Evolutionary conservation across 2,329 filamentous ascomycete species (phyloP), one percentile per base, ranked within the genome.

Genomic region (Curvularia eragrostidis): DNA sequence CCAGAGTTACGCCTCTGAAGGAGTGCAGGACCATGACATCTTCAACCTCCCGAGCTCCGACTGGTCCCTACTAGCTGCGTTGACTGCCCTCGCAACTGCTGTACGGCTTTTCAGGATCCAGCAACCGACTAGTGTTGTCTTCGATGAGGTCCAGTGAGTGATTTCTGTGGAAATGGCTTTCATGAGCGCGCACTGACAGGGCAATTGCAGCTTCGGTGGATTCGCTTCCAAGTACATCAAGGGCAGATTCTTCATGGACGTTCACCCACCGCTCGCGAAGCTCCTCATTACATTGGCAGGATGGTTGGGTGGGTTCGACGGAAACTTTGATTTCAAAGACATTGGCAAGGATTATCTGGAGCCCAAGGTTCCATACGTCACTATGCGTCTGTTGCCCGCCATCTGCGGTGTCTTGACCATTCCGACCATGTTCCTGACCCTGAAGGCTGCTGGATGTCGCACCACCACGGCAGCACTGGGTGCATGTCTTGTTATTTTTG

Each of bases 191-290:
- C 52, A 52, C 75, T 76, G 50, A 75, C 61, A 48, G 23, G 13
- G 42, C 41, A 15, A 47, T 36, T 23, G 26, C 72, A 97, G 93
- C 80, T 99, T 99, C 78, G 95, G 95, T 77, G 95, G 95, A 48
- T 99, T 99, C 76, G 95, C 95, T 65, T 92, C 91, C 70, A 99
- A 99, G 80, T 99, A 99, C 79, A 98, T 99, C 85, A 98, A 99
- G 84, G 95, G 95, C 73, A 90, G 85, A 77, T 99, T 99, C 85
- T 99, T 99, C 79, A 99, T 99, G 95, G 95, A 99, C 76, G 95
- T 99, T n/a, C 95, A 99, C 76, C 95, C 95, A 30, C 95, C 95
- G 44, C 85, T 99, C 59, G 95, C 95, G 66, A 99, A 99, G 83
- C 87, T 99, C 75, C 88, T 99, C 67, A 94, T 99, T 72, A 96